phyloP scores from a whole-genome alignment of 495 filamentous ascomycete genomes.

The Aspergillus hancockii region DNA sequence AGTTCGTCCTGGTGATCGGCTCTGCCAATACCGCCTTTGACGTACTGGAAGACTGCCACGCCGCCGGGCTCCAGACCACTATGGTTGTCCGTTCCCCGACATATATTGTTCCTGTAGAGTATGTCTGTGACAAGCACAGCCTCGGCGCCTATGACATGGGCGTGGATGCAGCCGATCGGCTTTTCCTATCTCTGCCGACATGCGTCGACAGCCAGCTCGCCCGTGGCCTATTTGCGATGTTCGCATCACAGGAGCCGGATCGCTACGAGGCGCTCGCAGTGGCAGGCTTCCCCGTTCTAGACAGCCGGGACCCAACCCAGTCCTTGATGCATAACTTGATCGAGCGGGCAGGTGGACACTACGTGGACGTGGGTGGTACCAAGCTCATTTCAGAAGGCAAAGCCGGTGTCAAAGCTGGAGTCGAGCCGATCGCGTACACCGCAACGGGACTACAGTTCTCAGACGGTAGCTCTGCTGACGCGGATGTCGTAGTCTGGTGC shows the following conservation, averaged over 20 bases:
- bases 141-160: constrained; percentile 26
- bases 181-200: constrained; percentile 19
- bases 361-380: constrained; percentile 41
- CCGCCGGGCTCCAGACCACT: constrained; percentile 35
- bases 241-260: constrained; percentile 20
- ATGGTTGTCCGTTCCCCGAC: constrained; percentile 40
- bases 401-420: constrained; percentile 29
- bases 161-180: constrained; percentile 20
- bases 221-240: constrained; percentile 13
- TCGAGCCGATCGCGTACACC: constrained; percentile 30
- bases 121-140: constrained; percentile 17
- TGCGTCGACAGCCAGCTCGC: constrained; percentile 19
- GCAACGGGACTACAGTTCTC: constrained; percentile 33
- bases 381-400: constrained; percentile 32
- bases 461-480: constrained; percentile 33
- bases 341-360: constrained; percentile 38
- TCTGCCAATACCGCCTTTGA: constrained; percentile 52
- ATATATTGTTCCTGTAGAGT: constrained; percentile 33
- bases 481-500: constrained; percentile 41
- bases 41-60: constrained; percentile 44
- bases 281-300: constrained; percentile 25
- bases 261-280: constrained; percentile 20
- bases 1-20: constrained; percentile 45
- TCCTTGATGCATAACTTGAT: constrained; percentile 25
- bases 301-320: constrained; percentile 18